Conservation (phyloP, 176 grass and related monocot species). For the Dactylis glomerata region DNA sequence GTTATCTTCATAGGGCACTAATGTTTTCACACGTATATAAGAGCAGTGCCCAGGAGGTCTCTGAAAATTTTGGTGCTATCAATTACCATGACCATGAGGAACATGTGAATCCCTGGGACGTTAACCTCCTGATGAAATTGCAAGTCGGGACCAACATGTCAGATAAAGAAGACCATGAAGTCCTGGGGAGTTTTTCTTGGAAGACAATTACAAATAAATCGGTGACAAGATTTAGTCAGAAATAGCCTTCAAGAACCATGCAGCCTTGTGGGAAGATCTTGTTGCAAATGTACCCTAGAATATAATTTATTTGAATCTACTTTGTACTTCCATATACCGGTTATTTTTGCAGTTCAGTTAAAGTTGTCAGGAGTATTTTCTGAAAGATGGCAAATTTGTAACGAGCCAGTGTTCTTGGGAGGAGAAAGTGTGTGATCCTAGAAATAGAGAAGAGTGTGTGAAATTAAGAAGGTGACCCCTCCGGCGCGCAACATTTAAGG, state of each 20-base stretch:
- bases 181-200: neutral
- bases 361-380: neutral
- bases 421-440: conserved; percentile 8
- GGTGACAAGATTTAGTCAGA: neutral
- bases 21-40: no score
- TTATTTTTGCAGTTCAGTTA: neutral
- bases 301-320: neutral
- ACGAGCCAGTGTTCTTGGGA: neutral
- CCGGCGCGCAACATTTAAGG: conserved; percentile 45
- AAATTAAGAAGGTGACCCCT: conserved; percentile 9
- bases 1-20: no score
- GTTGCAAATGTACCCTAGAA: neutral
- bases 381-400: neutral
- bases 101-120: neutral
- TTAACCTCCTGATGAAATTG: neutral
- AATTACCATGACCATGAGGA: neutral
- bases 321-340: neutral
- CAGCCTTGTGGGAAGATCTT: neutral
- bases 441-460: neutral
- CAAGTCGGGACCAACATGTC: neutral
- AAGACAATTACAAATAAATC: neutral
- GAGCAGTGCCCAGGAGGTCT: neutral
- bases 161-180: neutral
- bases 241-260: neutral
- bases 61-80: neutral